A percentile compares a stretch with the other conserved stretches of the same genome.
Evolutionary conservation across 176 grass and related monocot species (phyloP).

Genomic region (Poa pratensis): DNA sequence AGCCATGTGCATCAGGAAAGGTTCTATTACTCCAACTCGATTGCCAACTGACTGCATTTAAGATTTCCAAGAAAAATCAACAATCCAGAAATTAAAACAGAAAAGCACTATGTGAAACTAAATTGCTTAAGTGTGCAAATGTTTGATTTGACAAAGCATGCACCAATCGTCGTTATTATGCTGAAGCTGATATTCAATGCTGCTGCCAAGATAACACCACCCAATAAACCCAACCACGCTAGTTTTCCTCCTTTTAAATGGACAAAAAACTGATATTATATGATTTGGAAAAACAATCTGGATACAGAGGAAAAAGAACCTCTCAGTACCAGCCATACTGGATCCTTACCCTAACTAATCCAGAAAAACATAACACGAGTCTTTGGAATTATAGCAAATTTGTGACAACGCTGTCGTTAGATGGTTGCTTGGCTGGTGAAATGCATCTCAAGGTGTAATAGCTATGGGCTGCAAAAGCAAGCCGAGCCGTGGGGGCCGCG

Average conservation of each 20-base stretch:
- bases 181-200: constrained; percentile 6
- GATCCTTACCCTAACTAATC: neutral
- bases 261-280: neutral
- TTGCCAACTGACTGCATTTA: constrained; percentile 83
- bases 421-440: neutral
- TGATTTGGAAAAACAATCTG: neutral
- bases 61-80: constrained; percentile 33
- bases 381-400: neutral
- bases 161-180: neutral
- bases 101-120: constrained; percentile 7
- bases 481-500: neutral
- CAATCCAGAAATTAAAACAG: constrained; percentile 25
- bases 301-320: neutral
- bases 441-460: neutral
- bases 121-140: constrained; percentile 2
- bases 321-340: neutral
- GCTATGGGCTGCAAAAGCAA: neutral
- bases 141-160: neutral
- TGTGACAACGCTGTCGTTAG: neutral
- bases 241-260: neutral
- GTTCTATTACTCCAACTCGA: constrained; percentile 81
- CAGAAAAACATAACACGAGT: neutral
- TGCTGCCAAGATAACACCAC: neutral
- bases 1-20: constrained; percentile 96
- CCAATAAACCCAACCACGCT: neutral